Evolutionary conservation across 371 early-diverging fungal genomes (phyloP), one percentile per base, ranked within the genome.

Genomic region (Actinomucor elegans): DNA sequence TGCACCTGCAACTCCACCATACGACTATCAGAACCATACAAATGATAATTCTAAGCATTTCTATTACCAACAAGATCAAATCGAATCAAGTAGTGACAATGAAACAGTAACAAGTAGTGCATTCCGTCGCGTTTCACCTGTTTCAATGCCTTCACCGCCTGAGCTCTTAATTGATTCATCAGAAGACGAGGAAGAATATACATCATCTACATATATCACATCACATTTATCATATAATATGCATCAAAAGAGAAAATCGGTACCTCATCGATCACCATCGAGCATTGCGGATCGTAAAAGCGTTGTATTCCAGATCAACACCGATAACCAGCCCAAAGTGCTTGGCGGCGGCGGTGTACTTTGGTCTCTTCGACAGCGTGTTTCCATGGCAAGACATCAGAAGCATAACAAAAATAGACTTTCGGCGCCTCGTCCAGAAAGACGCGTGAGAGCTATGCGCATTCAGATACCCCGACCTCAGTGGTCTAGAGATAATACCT

Each of bases 121-220:
- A 12, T 65, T 62, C 46, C 61, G 55, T 24, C 61, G 62, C 23
- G 59, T 64, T 6, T 41, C 56, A 23, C 54, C 52, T 24, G 33
- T 47, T 15, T 54, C 67, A 10, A 59, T 66, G 48, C 57, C 55
- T 15, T 69, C 74, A 15, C 74, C 74, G 24, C 71, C 71, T 15
- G 71, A 70, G 26, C 37, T 68, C n/a, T 24, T 67, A 7, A 53
- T 66, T 45, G 64, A 72, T 51, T 52, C 51, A 46, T 56, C 55
- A 32, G 59, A 59, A 48, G 65, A 65, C 15, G 52, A 53, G 11
- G 59, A 48, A 15, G 61, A 60, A n/a, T 21, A 35, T n/a, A 48
- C 26, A 12, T 37, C 46, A 12, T 4, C 38, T 21, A 20, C 34
- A 35, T 21, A 10, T n/a, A 27, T 5, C 8, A 24, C 46, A 24